Percentiles rank a stretch among this genome's conserved stretches.
phyloP scores from a whole-genome alignment of 306 rosid species.

The Begonia fuchsioides region DNA sequence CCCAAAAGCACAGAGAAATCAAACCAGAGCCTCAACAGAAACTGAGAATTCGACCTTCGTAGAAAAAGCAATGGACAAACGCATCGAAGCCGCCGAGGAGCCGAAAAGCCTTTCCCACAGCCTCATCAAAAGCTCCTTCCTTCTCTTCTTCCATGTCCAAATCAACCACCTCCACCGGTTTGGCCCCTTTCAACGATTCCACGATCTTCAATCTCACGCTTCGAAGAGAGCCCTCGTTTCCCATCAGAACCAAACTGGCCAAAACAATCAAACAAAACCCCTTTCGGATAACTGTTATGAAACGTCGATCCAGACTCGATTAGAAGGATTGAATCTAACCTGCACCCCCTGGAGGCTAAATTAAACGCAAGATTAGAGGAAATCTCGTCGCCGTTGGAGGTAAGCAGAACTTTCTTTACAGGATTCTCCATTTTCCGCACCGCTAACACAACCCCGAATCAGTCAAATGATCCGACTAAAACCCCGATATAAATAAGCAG shows the following conservation, averaged over 20 bases:
- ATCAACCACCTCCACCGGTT: constrained; percentile 35
- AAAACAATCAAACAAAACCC: background rate
- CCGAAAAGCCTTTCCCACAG: constrained; percentile 45
- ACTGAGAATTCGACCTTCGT: constrained; percentile 36
- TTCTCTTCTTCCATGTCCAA: constrained; percentile 41
- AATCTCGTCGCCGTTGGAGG: constrained; percentile 54
- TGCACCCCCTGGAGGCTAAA: constrained; percentile 74
- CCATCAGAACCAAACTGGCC: constrained; percentile 65
- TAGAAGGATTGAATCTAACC: constrained; percentile 19
- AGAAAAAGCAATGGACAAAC: constrained; percentile 51
- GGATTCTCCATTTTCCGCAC: constrained; percentile 8
- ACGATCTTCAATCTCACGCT: constrained; percentile 18
- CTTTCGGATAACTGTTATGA: background rate
- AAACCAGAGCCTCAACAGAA: too few species aligned
- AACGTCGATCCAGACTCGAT: background rate
- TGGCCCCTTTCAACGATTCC: constrained; percentile 17
- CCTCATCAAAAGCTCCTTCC: constrained; percentile 33
- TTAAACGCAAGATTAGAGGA: constrained; percentile 49
- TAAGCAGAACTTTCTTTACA: constrained; percentile 44
- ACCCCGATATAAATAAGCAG: too few species aligned
- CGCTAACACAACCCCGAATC: background rate
- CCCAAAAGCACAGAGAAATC: too few species aligned
- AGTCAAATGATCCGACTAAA: too few species aligned
- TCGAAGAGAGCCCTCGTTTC: constrained; percentile 29
- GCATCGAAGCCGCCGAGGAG: constrained; percentile 58